phyloP scores from a whole-genome alignment of 495 filamentous ascomycete species.

The Aspergillus hancockii region DNA sequence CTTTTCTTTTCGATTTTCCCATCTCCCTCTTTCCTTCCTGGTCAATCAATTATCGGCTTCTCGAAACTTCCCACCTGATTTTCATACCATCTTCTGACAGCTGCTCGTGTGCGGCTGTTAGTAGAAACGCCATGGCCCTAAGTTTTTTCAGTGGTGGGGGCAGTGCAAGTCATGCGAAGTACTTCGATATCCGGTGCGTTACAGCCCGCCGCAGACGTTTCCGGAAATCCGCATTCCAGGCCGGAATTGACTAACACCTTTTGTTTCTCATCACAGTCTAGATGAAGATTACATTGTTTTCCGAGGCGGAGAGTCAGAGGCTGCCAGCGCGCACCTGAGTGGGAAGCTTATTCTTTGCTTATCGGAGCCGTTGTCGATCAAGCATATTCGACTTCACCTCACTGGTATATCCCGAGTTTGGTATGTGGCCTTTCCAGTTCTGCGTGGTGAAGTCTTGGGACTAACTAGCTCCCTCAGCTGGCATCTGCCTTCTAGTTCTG shows the following conservation, averaged over 20 bases:
- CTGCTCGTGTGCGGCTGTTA: constrained; percentile 25
- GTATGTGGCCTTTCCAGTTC: constrained; percentile 47
- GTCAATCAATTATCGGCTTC: constrained; percentile 1
- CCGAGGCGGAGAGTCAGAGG: constrained; percentile 72
- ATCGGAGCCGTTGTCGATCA: constrained; percentile 65
- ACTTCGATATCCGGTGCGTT: constrained; percentile 57
- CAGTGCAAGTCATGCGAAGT: constrained; percentile 52
- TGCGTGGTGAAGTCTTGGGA: constrained; percentile 10
- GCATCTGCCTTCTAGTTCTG: constrained; percentile 47
- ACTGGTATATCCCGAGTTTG: constrained; percentile 69
- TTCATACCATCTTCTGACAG: constrained; percentile 12
- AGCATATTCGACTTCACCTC: constrained; percentile 69
- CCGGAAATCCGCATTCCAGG: constrained; percentile 14
- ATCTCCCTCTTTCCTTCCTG: constrained; percentile 9
- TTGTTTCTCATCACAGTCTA: constrained; percentile 51
- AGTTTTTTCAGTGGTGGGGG: constrained; percentile 51
- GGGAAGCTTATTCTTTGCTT: constrained; percentile 77
- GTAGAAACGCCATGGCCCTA: constrained; percentile 45
- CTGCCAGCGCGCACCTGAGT: constrained; percentile 70
- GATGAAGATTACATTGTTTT: constrained; percentile 80
- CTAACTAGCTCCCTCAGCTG: constrained; percentile 34
- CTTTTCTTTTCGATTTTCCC: constrained; percentile 13
- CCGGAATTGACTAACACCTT: constrained; percentile 16
- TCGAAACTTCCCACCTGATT: constrained; percentile 4
- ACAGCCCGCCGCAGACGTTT: constrained; percentile 8